These are phyloP conservation scores for Albifimbria verrucaria DNA, from an alignment of 2,329 filamentous ascomycete species.

Conservation along the genomic window DNA sequence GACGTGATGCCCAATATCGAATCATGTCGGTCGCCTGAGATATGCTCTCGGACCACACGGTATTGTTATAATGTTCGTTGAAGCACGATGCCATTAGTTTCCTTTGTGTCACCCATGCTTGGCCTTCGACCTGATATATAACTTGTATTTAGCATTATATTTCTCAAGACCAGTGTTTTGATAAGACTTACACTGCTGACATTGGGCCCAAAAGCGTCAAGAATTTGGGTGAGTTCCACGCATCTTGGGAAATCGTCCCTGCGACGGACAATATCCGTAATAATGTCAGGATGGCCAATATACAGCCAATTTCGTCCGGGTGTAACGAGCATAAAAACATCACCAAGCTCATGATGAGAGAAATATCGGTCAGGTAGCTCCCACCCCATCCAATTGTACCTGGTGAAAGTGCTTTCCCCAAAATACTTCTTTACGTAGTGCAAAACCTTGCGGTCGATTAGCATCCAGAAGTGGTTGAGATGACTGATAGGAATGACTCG, in stretches of 20 bases:
- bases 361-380: slow-evolving; percentile 19
- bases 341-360: slow-evolving; percentile 21
- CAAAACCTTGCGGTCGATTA: slow-evolving; percentile 21
- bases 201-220: slow-evolving; percentile 1
- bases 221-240: neutral
- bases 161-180: neutral
- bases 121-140: neutral
- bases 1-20: slow-evolving; percentile 11
- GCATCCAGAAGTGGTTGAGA: slow-evolving; percentile 26
- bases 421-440: neutral
- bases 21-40: slow-evolving; percentile 15
- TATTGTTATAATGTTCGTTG: slow-evolving; percentile 15
- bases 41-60: slow-evolving; percentile 16
- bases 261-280: slow-evolving; percentile 3
- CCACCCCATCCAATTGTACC: slow-evolving; percentile 27
- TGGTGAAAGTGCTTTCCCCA: slow-evolving; percentile 22
- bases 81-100: slow-evolving; percentile 4
- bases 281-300: slow-evolving; percentile 5
- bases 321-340: slow-evolving; percentile 12
- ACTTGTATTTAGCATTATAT: neutral
- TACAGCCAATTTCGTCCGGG: slow-evolving; percentile 8
- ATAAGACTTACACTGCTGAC: neutral
- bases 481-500: slow-evolving; percentile 27
- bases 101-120: neutral
- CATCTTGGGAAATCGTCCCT: slow-evolving; percentile 4